Percentiles rank a stretch among this genome's conserved stretches.
Evolutionary conservation across 2,329 filamentous ascomycete species (phyloP).

Genomic region (Tetracladium maxilliforme): DNA sequence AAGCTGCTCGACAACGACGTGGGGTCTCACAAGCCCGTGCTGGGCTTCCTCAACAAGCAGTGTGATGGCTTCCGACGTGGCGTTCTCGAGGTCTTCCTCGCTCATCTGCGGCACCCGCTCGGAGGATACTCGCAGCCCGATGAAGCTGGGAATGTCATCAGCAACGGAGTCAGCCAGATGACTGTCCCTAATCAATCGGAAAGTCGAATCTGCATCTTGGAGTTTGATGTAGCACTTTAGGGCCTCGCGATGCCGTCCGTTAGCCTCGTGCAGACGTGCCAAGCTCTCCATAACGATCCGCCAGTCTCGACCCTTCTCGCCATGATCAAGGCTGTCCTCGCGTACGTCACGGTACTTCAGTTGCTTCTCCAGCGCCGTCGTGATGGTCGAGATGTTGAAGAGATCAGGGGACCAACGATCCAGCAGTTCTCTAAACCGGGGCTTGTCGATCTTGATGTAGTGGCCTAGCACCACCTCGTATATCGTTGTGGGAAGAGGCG

Average conservation of each 20-base stretch:
- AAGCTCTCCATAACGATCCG: conserved; percentile 75
- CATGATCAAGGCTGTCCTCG: conserved; percentile 62
- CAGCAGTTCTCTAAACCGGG: conserved; percentile 62
- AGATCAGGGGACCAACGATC: conserved; percentile 75
- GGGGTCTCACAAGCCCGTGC: conserved; percentile 69
- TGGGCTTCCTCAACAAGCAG: conserved; percentile 84
- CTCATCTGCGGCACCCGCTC: conserved; percentile 52
- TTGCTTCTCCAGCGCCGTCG: conserved; percentile 68
- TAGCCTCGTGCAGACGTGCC: conserved; percentile 71
- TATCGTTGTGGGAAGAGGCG: conserved; percentile 64
- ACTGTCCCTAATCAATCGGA: conserved; percentile 72
- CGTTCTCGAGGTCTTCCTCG: conserved; percentile 57
- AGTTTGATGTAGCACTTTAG: conserved; percentile 79
- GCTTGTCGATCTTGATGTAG: conserved; percentile 69
- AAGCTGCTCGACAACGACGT: conserved; percentile 66
- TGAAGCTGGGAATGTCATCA: conserved; percentile 81
- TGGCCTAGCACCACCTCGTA: conserved; percentile 85
- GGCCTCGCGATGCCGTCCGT: conserved; percentile 69
- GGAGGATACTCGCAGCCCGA: conserved; percentile 70
- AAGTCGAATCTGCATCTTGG: conserved; percentile 81
- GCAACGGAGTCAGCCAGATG: conserved; percentile 80
- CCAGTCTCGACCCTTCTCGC: conserved; percentile 68
- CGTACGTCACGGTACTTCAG: conserved; percentile 61
- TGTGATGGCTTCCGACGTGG: conserved; percentile 70
- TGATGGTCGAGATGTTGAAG: conserved; percentile 65